Percentiles rank a stretch among this genome's conserved stretches.
phyloP scores from a whole-genome alignment of 2,329 filamentous ascomycete species.

The Cercospora janseana region DNA sequence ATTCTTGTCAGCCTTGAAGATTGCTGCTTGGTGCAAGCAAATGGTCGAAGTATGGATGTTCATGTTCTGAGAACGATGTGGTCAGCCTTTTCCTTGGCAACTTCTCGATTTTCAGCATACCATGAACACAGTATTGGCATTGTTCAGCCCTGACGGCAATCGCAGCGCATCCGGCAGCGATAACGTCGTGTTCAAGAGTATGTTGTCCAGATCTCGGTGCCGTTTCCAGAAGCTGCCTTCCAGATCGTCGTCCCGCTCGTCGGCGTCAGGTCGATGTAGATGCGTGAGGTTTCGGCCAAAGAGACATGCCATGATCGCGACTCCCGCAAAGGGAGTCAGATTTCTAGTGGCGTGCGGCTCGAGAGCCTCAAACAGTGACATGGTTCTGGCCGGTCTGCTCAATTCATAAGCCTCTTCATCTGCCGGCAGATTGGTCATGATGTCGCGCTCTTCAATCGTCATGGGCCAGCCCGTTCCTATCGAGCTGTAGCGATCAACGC shows the following conservation, averaged over 20 bases:
- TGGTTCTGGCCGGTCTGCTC: constrained; percentile 70
- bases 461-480: constrained; percentile 98
- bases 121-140: constrained; percentile 84
- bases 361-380: constrained; percentile 68
- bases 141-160: constrained; percentile 69
- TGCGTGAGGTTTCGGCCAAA: constrained; percentile 91
- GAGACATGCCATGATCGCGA: constrained; percentile 81
- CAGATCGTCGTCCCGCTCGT: constrained; percentile 81
- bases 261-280: constrained; percentile 77
- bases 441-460: constrained; percentile 86
- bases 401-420: constrained; percentile 82
- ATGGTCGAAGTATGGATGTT: constrained; percentile 95
- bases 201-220: constrained; percentile 83
- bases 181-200: constrained; percentile 81
- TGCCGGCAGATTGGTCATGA: constrained; percentile 78
- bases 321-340: constrained; percentile 74
- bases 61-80: constrained; percentile 62
- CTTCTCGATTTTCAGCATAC: background rate
- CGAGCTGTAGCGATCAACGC: constrained; percentile 85
- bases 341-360: constrained; percentile 68
- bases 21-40: constrained; percentile 95
- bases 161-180: constrained; percentile 78
- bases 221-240: constrained; percentile 96
- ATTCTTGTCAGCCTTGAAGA: constrained; percentile 94
- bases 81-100: constrained; percentile 1